Percentiles rank a stretch among this genome's conserved stretches.
Evolutionary conservation across 331 rosid species (phyloP).

Genomic region (Acacia pycnantha): DNA sequence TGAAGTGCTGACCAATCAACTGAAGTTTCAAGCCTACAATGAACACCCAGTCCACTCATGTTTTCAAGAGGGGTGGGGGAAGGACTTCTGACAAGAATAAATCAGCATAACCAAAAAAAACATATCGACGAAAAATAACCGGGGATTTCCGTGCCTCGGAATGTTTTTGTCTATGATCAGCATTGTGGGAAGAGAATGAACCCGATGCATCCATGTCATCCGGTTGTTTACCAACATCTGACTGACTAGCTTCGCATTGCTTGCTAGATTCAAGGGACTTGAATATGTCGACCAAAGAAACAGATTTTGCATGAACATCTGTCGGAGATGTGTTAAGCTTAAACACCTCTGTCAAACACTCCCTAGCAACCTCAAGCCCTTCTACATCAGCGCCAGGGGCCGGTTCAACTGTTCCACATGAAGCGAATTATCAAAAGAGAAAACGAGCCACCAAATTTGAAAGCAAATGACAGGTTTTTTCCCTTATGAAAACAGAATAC

Average conservation of each 20-base stretch:
- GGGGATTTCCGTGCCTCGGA: conserved; percentile 31
- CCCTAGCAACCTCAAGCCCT: conserved; percentile 81
- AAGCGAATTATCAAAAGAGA: conserved; percentile 1
- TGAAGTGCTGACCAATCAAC: background rate
- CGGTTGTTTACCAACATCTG: conserved; percentile 34
- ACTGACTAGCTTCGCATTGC: conserved; percentile 34
- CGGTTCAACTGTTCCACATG: conserved; percentile 63
- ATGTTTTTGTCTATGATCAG: conserved; percentile 27
- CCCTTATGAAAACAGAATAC: background rate
- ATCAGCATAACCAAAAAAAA: conserved; percentile 3
- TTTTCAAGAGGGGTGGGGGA: background rate
- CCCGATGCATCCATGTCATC: conserved; percentile 41
- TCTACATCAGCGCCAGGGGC: conserved; percentile 66
- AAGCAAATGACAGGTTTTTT: background rate
- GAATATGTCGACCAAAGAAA: conserved; percentile 67
- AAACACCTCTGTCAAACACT: conserved; percentile 76
- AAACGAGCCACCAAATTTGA: background rate
- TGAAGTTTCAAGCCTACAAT: background rate
- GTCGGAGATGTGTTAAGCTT: conserved; percentile 42
- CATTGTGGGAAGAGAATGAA: conserved; percentile 39
- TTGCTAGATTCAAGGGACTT: conserved; percentile 47
- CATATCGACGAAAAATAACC: conserved; percentile 29
- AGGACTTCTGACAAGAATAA: background rate
- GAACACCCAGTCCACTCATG: background rate
- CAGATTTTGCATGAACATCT: conserved; percentile 37